These are phyloP conservation scores for Thraustotheca clavata DNA, from an alignment of 352 stramenopile species.

Conservation along the genomic window DNA sequence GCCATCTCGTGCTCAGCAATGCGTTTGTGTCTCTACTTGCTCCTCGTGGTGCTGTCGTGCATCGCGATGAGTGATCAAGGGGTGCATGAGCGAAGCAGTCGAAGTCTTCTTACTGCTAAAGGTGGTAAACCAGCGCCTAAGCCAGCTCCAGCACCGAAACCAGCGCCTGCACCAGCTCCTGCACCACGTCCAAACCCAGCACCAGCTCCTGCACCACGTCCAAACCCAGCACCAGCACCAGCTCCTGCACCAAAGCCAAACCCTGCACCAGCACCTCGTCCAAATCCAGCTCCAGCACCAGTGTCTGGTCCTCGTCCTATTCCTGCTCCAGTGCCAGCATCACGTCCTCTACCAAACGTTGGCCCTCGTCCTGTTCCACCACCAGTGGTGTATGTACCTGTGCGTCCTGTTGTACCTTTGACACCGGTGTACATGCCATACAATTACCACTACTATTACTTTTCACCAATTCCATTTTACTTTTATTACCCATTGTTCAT, in stretches of 20 bases:
- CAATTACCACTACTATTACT: conserved; percentile 3
- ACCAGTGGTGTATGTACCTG: background rate
- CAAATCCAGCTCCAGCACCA: background rate
- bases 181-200: background rate
- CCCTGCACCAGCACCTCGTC: background rate
- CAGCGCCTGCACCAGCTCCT: conserved; percentile 1
- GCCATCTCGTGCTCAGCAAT: no score
- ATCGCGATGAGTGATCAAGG: no score
- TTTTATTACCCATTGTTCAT: background rate
- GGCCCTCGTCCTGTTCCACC: background rate
- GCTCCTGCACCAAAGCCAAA: background rate
- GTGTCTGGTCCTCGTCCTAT: background rate
- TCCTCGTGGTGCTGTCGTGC: no score
- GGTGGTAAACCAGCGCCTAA: background rate
- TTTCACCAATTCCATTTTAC: background rate
- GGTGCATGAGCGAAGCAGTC: background rate
- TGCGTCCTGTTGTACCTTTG: conserved; percentile 7
- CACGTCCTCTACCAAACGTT: background rate
- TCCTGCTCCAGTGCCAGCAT: background rate
- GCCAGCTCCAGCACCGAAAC: background rate
- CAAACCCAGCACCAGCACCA: background rate
- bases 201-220: background rate
- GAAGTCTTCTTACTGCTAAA: background rate
- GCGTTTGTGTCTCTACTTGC: no score
- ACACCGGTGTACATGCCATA: background rate